Percentiles rank a stretch among this genome's conserved stretches.
phyloP scores from a whole-genome alignment of 2,329 filamentous ascomycete genomes.

The Pezicula neosporulosa region DNA sequence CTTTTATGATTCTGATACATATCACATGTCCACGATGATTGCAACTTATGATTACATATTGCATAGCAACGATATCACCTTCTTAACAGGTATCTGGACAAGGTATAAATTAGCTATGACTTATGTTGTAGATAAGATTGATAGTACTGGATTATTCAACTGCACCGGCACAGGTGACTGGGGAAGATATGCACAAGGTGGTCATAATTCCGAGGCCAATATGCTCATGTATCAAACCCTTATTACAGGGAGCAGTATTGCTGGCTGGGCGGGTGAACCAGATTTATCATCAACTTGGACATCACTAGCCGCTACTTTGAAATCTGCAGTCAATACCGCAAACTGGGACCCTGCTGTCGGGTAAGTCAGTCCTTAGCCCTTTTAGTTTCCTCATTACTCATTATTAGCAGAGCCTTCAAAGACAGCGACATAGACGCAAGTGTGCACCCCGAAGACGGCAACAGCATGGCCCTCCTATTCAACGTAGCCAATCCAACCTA shows the following conservation, averaged over 20 bases:
- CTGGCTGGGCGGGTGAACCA: slow-evolving; percentile 33
- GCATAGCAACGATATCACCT: slow-evolving; percentile 48
- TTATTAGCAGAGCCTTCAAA: slow-evolving; percentile 20
- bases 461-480: slow-evolving; percentile 47
- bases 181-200: slow-evolving; percentile 23
- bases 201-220: slow-evolving; percentile 26
- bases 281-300: slow-evolving; percentile 11
- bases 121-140: slow-evolving; percentile 39
- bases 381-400: slow-evolving; percentile 12
- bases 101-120: slow-evolving; percentile 45
- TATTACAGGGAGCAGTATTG: slow-evolving; percentile 40
- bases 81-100: slow-evolving; percentile 43
- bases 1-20: slow-evolving; percentile 42
- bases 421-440: slow-evolving; percentile 44
- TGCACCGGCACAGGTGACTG: slow-evolving; percentile 25
- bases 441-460: slow-evolving; percentile 58
- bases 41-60: slow-evolving; percentile 56
- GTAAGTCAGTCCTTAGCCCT: slow-evolving; percentile 11
- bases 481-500: slow-evolving; percentile 14
- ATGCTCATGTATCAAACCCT: slow-evolving; percentile 41
- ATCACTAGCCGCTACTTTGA: slow-evolving; percentile 13
- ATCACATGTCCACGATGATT: slow-evolving; percentile 56
- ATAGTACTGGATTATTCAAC: slow-evolving; percentile 28
- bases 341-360: slow-evolving; percentile 18
- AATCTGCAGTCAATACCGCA: slow-evolving; percentile 15